A percentile compares a stretch with the other conserved stretches of the same genome.
phyloP scores from a whole-genome alignment of 208 protist genomes.

The Wallacemonas sp. region DNA sequence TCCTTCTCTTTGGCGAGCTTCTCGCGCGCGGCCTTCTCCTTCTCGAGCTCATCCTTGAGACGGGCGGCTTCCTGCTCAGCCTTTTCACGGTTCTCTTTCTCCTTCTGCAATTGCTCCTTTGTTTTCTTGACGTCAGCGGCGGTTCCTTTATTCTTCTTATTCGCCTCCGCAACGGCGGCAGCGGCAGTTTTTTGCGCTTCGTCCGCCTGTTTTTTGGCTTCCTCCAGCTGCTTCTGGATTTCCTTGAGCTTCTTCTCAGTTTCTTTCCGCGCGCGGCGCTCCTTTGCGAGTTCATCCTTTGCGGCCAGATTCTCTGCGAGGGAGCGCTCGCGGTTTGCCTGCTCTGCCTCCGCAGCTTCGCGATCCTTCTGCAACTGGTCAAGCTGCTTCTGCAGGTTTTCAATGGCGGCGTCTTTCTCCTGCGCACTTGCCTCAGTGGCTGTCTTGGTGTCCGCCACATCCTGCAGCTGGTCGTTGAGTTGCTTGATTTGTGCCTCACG shows the following conservation, averaged over 20 bases:
- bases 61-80: constrained; percentile 19
- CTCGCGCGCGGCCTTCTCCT: constrained; percentile 17
- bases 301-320: constrained; percentile 6
- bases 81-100: constrained; percentile 39
- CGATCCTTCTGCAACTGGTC: constrained; percentile 18
- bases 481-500: constrained; percentile 13
- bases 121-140: constrained; percentile 25
- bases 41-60: constrained; percentile 8
- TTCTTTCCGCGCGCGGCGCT: neutral
- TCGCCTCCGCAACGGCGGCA: constrained; percentile 14
- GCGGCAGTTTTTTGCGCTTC: constrained; percentile 18
- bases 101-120: constrained; percentile 26
- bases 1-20: constrained; percentile 18
- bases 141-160: constrained; percentile 20
- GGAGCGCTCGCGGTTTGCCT: neutral
- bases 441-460: constrained; percentile 2
- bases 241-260: constrained; percentile 18
- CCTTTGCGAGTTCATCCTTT: constrained; percentile 15
- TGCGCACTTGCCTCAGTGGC: neutral
- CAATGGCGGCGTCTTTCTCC: neutral
- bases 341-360: neutral
- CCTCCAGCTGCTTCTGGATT: constrained; percentile 16
- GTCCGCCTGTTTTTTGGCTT: constrained; percentile 12
- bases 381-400: constrained; percentile 27
- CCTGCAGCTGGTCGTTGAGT: constrained; percentile 1